phyloP scores from a whole-genome alignment of 345 rosid genomes.

The Eucalyptus cladocalyx region DNA sequence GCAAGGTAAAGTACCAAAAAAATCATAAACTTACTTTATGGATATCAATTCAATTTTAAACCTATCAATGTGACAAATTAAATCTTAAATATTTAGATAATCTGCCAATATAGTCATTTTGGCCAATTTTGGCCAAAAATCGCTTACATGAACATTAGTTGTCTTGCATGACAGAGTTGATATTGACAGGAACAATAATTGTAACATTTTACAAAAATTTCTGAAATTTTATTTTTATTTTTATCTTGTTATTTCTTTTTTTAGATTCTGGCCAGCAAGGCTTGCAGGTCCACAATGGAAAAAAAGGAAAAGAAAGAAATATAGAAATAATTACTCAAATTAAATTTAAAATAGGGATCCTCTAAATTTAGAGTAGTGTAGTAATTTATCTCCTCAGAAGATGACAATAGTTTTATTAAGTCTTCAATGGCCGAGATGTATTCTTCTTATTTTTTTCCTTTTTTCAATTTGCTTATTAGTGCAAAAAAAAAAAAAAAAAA shows the following conservation, averaged over 20 bases:
- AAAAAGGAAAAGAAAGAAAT: no score
- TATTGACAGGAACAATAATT: neutral
- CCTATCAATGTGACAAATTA: no score
- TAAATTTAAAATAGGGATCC: neutral
- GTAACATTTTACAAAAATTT: neutral
- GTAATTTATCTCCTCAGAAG: neutral
- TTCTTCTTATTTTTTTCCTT: neutral
- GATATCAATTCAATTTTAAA: neutral
- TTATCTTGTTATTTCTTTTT: no score
- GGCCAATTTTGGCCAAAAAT: neutral
- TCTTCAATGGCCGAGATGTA: neutral
- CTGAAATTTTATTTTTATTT: no score
- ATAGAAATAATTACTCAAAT: neutral
- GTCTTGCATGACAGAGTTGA: rapidly evolving
- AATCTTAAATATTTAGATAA: no score
- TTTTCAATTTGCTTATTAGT: neutral
- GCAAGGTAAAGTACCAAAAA: neutral
- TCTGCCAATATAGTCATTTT: neutral
- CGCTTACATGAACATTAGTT: rapidly evolving
- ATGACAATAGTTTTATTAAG: neutral
- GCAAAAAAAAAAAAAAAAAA: neutral
- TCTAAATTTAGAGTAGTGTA: neutral
- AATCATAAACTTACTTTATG: no score
- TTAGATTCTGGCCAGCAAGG: neutral
- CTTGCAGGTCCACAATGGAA: neutral